Evolutionary conservation across 805 yeast species (phyloP).

Genomic region (Kodamaea kaohsiungensis): DNA sequence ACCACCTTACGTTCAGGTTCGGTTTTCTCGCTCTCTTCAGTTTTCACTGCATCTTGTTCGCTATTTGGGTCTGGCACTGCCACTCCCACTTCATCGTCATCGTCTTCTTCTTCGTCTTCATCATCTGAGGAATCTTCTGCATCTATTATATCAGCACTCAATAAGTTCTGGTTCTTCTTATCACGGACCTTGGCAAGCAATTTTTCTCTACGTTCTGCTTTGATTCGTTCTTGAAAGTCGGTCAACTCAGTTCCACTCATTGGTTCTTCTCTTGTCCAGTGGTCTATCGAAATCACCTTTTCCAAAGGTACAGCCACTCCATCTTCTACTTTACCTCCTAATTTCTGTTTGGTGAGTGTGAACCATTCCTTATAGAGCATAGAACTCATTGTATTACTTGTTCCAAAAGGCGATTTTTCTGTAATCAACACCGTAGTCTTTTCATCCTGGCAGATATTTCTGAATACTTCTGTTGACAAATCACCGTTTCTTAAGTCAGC

Average conservation of each 20-base stretch:
- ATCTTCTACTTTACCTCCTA: constrained; percentile 50
- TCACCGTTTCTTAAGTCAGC: constrained; percentile 65
- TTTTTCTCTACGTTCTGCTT: constrained; percentile 45
- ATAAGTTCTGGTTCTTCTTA: constrained; percentile 38
- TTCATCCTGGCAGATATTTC: constrained; percentile 59
- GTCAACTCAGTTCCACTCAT: constrained; percentile 52
- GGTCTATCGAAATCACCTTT: constrained; percentile 39
- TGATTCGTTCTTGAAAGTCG: constrained; percentile 47
- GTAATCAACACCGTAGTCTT: constrained; percentile 75
- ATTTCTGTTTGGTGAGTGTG: constrained; percentile 33
- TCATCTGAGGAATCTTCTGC: constrained; percentile 38
- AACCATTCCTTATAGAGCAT: constrained; percentile 58
- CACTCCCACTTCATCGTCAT: constrained; percentile 16
- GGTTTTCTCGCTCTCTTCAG: constrained; percentile 10
- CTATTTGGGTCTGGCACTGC: constrained; percentile 13
- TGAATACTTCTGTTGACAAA: constrained; percentile 52
- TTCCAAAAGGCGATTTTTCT: constrained; percentile 43
- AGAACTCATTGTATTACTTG: constrained; percentile 46
- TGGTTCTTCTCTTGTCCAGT: constrained; percentile 49
- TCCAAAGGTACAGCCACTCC: constrained; percentile 60
- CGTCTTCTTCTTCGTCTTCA: constrained; percentile 33
- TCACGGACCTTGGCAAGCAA: constrained; percentile 44
- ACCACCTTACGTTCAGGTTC: constrained; percentile 10
- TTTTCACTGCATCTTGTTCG: constrained; percentile 3
- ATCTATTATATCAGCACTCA: constrained; percentile 36